Conservation (phyloP, 176 grass and related monocot species). For the Calamus simplicifolius region DNA sequence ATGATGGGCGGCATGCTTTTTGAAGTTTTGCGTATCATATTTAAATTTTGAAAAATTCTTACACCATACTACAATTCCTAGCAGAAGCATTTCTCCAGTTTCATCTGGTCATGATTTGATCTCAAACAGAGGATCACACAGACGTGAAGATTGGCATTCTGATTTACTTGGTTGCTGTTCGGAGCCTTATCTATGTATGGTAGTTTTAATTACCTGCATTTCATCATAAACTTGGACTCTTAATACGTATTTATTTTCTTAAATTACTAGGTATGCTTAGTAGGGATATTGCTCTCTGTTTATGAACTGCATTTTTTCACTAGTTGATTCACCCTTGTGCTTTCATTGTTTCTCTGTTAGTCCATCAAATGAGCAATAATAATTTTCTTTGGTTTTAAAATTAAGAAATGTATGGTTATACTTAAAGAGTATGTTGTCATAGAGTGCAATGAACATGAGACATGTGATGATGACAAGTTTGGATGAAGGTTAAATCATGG, state of each 20-base stretch:
- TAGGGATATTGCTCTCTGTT: neutral
- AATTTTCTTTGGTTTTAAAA: too few species aligned
- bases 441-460: too few species aligned
- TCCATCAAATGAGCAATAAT: too few species aligned
- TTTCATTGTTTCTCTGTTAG: too few species aligned
- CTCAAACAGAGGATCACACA: constrained; percentile 35
- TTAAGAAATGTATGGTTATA: too few species aligned
- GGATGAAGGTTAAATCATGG: too few species aligned
- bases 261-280: neutral
- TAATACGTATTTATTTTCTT: neutral
- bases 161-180: constrained; percentile 99
- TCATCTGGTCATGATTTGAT: constrained; percentile 39
- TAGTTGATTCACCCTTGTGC: too few species aligned
- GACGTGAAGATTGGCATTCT: constrained; percentile 70
- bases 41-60: constrained; percentile 4
- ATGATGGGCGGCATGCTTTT: too few species aligned
- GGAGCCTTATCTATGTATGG: constrained; percentile 92
- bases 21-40: neutral
- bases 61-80: constrained; percentile 9
- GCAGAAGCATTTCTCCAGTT: constrained; percentile 55
- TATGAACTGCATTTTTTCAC: neutral
- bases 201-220: neutral
- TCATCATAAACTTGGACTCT: neutral
- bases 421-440: too few species aligned
- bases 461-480: too few species aligned